Evolutionary conservation across 2,329 filamentous ascomycete species (phyloP), one percentile per base, ranked within the genome.

Genomic region (Pseudogymnoascus sp.): DNA sequence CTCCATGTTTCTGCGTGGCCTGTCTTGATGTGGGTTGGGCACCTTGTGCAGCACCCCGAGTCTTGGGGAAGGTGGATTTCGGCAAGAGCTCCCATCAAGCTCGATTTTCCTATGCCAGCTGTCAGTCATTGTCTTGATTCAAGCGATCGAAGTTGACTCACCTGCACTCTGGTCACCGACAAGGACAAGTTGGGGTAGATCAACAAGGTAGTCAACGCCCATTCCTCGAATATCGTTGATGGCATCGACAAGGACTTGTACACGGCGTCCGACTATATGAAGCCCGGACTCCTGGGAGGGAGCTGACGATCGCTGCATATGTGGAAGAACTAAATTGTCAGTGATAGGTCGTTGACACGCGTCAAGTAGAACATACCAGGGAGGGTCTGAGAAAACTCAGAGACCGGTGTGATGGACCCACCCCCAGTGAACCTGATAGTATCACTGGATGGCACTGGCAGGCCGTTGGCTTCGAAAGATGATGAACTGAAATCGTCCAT

Each of bases 81-180:
- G 0, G 82, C 80, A 56, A 89, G 82, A 0, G 83, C 86, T 11
- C 86, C 86, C 61, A 82, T 81, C 0, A 83, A 71, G 0, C 81
- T 91, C 0, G 87, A 91, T 72, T 96, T 96, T 0, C 92, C 46
- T 56, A 33, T 17, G 15, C 26, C 26, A 33, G 26, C 0, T 33
- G 46, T 56, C 26, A 56, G 46, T 13, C 33, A 0, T 33, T 31
- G 46, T 56, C 11, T 19, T 4, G 5, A n/a, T 33, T 13, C 13
- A 33, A 11, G 46, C 26, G 46, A 33, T 56, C 10, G 7, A 2
- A 13, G 26, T 56, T 56, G n/a, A 33, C 26, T 33, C n/a, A 56
- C 46, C 93, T 0, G 91, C 88, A 0, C 85, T 90, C 70, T 96
- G 92, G 59, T 96, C 91, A 0, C 92, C 92, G 0, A 96, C 85